Conservation (phyloP, 805 yeast species). For the Candida dajiaensis region DNA sequence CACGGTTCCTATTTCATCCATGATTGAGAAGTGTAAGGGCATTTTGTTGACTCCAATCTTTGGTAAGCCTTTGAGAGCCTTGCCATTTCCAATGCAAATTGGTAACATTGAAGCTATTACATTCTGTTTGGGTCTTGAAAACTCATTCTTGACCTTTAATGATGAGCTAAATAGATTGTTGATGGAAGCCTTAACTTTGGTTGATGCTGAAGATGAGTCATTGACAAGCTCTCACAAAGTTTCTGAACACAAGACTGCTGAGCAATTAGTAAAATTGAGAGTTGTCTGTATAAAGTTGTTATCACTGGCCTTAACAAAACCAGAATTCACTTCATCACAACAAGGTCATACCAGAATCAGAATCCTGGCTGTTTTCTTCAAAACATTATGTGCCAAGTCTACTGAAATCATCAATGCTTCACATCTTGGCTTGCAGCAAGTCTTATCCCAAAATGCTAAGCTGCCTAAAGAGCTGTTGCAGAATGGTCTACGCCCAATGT, state of each 20-base stretch:
- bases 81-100: slow-evolving; percentile 98
- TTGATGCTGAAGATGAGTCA: slow-evolving; percentile 97
- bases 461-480: slow-evolving; percentile 94
- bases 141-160: slow-evolving; percentile 76
- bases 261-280: slow-evolving; percentile 79
- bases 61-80: slow-evolving; percentile 92
- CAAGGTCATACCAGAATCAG: slow-evolving; percentile 75
- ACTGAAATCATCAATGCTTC: slow-evolving; percentile 90
- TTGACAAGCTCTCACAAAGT: slow-evolving; percentile 82
- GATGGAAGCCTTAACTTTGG: slow-evolving; percentile 87
- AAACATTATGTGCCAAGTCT: slow-evolving; percentile 81
- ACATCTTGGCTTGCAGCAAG: slow-evolving; percentile 77
- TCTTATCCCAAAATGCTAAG: slow-evolving; percentile 78
- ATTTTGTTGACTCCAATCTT: slow-evolving; percentile 87
- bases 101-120: slow-evolving; percentile 98
- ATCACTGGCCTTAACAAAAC: slow-evolving; percentile 77
- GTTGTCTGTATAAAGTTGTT: slow-evolving; percentile 84
- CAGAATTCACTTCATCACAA: slow-evolving; percentile 73
- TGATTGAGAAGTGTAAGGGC: slow-evolving; percentile 79
- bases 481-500: slow-evolving; percentile 90
- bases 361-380: slow-evolving; percentile 90
- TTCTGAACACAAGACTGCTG: slow-evolving; percentile 81
- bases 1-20: slow-evolving; percentile 58
- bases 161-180: slow-evolving; percentile 84
- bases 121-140: slow-evolving; percentile 75